phyloP scores from a whole-genome alignment of 768 basidiomycete genomes.

The Boletus insuetus region DNA sequence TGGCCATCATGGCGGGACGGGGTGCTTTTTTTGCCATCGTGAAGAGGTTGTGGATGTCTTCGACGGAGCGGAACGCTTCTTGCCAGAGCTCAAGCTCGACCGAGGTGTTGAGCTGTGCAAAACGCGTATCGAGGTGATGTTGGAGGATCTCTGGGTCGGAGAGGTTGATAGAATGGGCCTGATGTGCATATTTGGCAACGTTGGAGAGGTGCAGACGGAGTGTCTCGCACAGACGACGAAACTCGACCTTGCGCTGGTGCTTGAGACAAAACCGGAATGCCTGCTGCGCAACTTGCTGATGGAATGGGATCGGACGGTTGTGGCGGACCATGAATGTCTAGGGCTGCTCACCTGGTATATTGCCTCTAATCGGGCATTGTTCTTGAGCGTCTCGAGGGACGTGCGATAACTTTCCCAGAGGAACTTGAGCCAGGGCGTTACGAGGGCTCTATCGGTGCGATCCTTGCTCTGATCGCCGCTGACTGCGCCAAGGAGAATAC shows the following conservation, averaged over 20 bases:
- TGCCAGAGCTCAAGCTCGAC: slow-evolving; percentile 99
- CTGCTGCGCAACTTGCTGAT: slow-evolving; percentile 90
- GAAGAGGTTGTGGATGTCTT: slow-evolving; percentile 95
- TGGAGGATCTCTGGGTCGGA: slow-evolving; percentile 93
- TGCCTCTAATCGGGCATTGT: slow-evolving; percentile 86
- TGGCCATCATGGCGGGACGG: slow-evolving; percentile 95
- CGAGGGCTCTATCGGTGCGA: slow-evolving; percentile 89
- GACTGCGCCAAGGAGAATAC: slow-evolving; percentile 86
- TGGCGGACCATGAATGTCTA: rapidly evolving
- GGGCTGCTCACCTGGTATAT: slow-evolving; percentile 83
- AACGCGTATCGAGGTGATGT: slow-evolving; percentile 94
- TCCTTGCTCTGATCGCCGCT: slow-evolving; percentile 90
- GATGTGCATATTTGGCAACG: slow-evolving; percentile 92
- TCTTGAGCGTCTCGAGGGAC: slow-evolving; percentile 92
- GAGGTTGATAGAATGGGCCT: slow-evolving; percentile 92
- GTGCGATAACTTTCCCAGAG: slow-evolving; percentile 99
- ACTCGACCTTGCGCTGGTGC: slow-evolving; percentile 93
- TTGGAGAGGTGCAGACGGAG: slow-evolving; percentile 92
- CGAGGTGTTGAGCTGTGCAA: slow-evolving; percentile 93
- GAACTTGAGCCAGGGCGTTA: slow-evolving; percentile 97
- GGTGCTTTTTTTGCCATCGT: slow-evolving; percentile 92
- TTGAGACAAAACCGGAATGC: slow-evolving; percentile 96
- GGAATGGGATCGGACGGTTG: neutral
- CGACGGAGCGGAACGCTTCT: slow-evolving; percentile 96
- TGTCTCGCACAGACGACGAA: slow-evolving; percentile 94